Evolutionary conservation across 2,329 filamentous ascomycete genomes (phyloP).

Genomic region (Stemphylium lycopersici): DNA sequence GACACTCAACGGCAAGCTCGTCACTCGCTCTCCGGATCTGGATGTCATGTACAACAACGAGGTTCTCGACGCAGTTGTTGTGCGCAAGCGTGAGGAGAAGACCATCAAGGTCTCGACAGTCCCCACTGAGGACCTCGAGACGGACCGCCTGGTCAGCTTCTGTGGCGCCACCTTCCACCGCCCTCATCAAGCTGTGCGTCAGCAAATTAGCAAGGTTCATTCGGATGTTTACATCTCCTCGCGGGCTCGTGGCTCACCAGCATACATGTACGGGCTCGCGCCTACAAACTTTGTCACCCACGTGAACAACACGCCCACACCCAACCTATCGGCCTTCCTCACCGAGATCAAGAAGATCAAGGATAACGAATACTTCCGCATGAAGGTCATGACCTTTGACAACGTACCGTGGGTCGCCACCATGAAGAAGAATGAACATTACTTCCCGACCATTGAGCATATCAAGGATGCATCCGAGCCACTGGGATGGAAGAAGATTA

Average conservation of each 20-base stretch:
- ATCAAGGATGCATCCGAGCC: constrained; percentile 60
- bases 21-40: constrained; percentile 90
- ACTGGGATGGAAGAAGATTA: constrained; percentile 64
- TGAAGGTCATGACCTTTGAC: constrained; percentile 98
- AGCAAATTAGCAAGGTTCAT: constrained; percentile 96
- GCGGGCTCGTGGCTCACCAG: constrained; percentile 54
- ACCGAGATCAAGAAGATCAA: constrained; percentile 83
- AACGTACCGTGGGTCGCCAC: constrained; percentile 99
- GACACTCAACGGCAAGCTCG: constrained; percentile 87
- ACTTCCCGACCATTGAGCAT: constrained; percentile 74
- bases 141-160: constrained; percentile 88
- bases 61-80: constrained; percentile 79
- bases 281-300: constrained; percentile 98
- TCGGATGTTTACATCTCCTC: constrained; percentile 96
- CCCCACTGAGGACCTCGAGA: constrained; percentile 88
- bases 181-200: constrained; percentile 93
- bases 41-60: constrained; percentile 96
- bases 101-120: constrained; percentile 81
- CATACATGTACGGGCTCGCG: constrained; percentile 66
- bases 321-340: constrained; percentile 81
- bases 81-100: constrained; percentile 83
- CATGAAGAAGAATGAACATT: constrained; percentile 99
- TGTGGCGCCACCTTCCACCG: constrained; percentile 93
- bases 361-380: constrained; percentile 96
- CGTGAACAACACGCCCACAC: constrained; percentile 87